These are phyloP conservation scores for Coriaria nepalensis DNA, from an alignment of 306 rosid genomes.

Conservation along the genomic window DNA sequence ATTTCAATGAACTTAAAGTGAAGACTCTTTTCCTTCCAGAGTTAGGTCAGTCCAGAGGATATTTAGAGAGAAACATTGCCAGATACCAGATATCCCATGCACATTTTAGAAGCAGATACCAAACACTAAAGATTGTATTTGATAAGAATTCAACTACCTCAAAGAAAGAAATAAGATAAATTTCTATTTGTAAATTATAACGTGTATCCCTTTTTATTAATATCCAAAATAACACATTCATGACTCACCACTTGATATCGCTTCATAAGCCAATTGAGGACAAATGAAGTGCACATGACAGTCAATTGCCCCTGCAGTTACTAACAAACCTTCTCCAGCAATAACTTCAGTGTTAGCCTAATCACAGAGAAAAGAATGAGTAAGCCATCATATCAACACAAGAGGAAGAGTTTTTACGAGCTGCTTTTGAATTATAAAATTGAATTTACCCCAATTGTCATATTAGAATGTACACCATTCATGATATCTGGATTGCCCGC, in stretches of 20 bases:
- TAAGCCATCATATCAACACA: slow-evolving; percentile 9
- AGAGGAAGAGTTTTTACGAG: slow-evolving; percentile 3
- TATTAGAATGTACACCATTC: slow-evolving; percentile 33
- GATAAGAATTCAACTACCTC: too few relatives aligned
- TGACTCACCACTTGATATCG: slow-evolving; percentile 72
- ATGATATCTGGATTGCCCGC: slow-evolving; percentile 85
- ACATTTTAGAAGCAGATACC: too few relatives aligned
- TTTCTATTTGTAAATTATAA: too few relatives aligned
- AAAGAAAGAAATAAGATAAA: too few relatives aligned
- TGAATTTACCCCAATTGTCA: slow-evolving; percentile 62
- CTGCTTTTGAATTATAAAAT: slow-evolving; percentile 10
- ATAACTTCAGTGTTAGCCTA: slow-evolving; percentile 91
- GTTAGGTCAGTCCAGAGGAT: too few relatives aligned
- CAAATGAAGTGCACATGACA: slow-evolving; percentile 92
- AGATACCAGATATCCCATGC: too few relatives aligned
- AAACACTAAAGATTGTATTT: too few relatives aligned
- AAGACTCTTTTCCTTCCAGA: background rate
- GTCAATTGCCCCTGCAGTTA: slow-evolving; percentile 91
- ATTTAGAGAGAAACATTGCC: too few relatives aligned
- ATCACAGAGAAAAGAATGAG: slow-evolving; percentile 12
- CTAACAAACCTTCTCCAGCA: slow-evolving; percentile 69
- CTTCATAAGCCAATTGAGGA: slow-evolving; percentile 74
- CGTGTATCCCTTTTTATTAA: too few relatives aligned
- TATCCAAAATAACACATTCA: too few relatives aligned
- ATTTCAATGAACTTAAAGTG: too few relatives aligned